phyloP scores from a whole-genome alignment of 257 asterid species.

The Osmanthus fragrans region DNA sequence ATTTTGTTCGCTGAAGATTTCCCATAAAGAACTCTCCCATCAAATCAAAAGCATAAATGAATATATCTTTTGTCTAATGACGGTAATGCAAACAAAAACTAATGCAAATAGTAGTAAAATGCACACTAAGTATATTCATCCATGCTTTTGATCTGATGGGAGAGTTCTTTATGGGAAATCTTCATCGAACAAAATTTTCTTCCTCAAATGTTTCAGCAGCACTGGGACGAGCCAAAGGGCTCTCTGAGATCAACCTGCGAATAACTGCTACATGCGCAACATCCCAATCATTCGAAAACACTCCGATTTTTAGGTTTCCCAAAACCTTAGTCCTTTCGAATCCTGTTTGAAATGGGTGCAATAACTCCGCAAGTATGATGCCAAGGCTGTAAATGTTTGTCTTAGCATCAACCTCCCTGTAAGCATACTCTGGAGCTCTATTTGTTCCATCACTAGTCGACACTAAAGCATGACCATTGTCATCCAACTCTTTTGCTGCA shows the following conservation, averaged over 20 bases:
- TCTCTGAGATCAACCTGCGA: neutral
- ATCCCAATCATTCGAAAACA: neutral
- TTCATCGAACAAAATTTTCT: neutral
- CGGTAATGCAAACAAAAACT: no score
- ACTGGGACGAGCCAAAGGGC: neutral
- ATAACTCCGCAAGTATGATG: neutral
- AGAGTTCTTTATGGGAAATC: no score
- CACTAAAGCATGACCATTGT: neutral
- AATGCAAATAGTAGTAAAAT: no score
- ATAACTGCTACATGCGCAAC: neutral
- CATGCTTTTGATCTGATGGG: no score
- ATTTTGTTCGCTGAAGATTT: neutral
- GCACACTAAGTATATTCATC: no score
- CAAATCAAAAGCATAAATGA: no score
- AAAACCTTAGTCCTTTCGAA: no score
- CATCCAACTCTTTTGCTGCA: neutral
- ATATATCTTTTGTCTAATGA: no score
- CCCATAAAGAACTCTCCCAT: no score
- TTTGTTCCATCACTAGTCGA: neutral
- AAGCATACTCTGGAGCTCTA: neutral
- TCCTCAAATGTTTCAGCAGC: neutral
- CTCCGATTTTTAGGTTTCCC: neutral
- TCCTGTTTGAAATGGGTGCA: neutral
- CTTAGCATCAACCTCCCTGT: neutral
- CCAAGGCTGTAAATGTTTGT: neutral